These are phyloP conservation scores for Grigorovia yakushimaensis DNA, from an alignment of 805 yeast species.

Conservation along the genomic window DNA sequence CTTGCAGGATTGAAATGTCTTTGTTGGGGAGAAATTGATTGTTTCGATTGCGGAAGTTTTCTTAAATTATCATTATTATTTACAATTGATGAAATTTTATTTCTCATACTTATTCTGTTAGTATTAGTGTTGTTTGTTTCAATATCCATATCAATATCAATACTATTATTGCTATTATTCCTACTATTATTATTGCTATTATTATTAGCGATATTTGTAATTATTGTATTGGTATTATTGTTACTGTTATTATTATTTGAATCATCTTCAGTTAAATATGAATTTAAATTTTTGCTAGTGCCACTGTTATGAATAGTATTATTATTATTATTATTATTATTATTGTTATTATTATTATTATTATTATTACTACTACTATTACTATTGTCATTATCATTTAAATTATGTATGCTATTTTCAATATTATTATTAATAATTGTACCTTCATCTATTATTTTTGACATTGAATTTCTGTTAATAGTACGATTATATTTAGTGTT, in stretches of 20 bases:
- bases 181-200: conserved; percentile 6
- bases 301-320: not conserved
- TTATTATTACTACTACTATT: not conserved
- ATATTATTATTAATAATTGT: not conserved
- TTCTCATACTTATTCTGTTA: not conserved
- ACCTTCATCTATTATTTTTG: not conserved
- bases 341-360: not conserved
- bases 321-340: not conserved
- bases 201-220: too few relatives aligned
- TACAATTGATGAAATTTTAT: not conserved
- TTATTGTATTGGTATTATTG: too few relatives aligned
- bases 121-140: conserved; percentile 1
- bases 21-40: not conserved
- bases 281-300: not conserved
- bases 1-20: conserved; percentile 20
- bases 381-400: not conserved
- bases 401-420: too few relatives aligned
- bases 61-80: not conserved
- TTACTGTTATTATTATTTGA: not conserved
- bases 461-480: not conserved
- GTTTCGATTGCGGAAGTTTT: not conserved
- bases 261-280: not conserved
- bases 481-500: not conserved
- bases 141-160: not conserved
- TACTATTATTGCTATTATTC: too few relatives aligned